Conservation (phyloP, 441 rosid species). For the Eruca vesicaria region DNA sequence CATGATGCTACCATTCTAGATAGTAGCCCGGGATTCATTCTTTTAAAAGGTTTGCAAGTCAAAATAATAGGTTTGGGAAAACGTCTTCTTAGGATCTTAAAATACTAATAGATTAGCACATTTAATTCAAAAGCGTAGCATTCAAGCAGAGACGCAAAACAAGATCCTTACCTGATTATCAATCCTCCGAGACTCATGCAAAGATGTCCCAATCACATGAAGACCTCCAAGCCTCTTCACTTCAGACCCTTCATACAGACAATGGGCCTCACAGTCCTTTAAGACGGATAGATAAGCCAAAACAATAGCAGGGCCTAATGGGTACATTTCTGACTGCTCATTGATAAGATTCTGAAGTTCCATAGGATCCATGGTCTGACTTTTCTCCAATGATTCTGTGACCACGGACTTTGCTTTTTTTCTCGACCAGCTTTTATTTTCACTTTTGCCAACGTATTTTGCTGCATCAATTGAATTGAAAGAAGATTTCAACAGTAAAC, state of each 20-base stretch:
- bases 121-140: neutral
- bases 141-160: neutral
- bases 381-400: conserved; percentile 79
- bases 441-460: conserved; percentile 91
- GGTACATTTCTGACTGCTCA: conserved; percentile 89
- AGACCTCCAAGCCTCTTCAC: conserved; percentile 97
- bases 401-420: conserved; percentile 71
- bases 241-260: conserved; percentile 83
- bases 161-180: conserved; percentile 80
- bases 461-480: conserved; percentile 61
- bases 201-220: conserved; percentile 94
- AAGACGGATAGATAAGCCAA: conserved; percentile 84
- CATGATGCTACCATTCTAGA: conserved; percentile 12
- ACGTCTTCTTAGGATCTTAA: neutral
- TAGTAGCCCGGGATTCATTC: neutral
- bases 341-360: conserved; percentile 69
- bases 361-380: conserved; percentile 61
- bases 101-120: neutral
- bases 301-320: conserved; percentile 87
- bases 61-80: neutral
- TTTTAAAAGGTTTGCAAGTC: neutral
- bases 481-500: conserved; percentile 25
- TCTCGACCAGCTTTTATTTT: conserved; percentile 80
- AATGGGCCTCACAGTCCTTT: conserved; percentile 88
- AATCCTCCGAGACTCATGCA: conserved; percentile 96